Evolutionary conservation across 1,139 yeast species (phyloP).

Genomic region (Pichia sp.): DNA sequence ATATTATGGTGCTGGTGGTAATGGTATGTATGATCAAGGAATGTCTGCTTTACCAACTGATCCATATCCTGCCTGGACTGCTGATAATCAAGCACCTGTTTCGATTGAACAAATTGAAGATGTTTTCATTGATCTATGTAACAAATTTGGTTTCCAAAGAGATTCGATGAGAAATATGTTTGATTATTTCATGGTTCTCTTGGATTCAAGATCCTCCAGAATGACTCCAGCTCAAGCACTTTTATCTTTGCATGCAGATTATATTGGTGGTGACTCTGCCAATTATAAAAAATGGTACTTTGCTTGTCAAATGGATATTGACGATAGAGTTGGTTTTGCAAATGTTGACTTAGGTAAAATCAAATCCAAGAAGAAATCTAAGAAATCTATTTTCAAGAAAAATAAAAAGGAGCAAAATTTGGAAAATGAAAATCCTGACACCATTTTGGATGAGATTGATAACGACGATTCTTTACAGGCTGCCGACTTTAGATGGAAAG

Average conservation of each 20-base stretch:
- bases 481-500: slow-evolving; percentile 56
- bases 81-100: slow-evolving; percentile 51
- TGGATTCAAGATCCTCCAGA: slow-evolving; percentile 70
- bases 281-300: slow-evolving; percentile 67
- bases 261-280: slow-evolving; percentile 62
- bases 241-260: slow-evolving; percentile 64
- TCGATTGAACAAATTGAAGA: slow-evolving; percentile 53
- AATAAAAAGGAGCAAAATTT: slow-evolving; percentile 41
- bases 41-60: slow-evolving; percentile 37
- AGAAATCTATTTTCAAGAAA: slow-evolving; percentile 22
- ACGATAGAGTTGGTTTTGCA: slow-evolving; percentile 39
- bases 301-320: slow-evolving; percentile 53
- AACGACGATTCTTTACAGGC: slow-evolving; percentile 49
- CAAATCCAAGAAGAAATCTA: slow-evolving; percentile 28
- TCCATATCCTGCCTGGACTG: slow-evolving; percentile 59
- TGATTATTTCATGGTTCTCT: slow-evolving; percentile 66
- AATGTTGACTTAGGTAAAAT: slow-evolving; percentile 48
- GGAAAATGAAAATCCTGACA: slow-evolving; percentile 28
- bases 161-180: slow-evolving; percentile 70
- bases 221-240: slow-evolving; percentile 67
- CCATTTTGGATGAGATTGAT: slow-evolving; percentile 41
- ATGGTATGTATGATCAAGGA: slow-evolving; percentile 42
- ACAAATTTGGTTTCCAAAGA: slow-evolving; percentile 67
- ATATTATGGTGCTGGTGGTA: slow-evolving; percentile 54
- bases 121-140: slow-evolving; percentile 52